Evolutionary conservation across 768 basidiomycete species (phyloP).

Genomic region (Postia placenta): DNA sequence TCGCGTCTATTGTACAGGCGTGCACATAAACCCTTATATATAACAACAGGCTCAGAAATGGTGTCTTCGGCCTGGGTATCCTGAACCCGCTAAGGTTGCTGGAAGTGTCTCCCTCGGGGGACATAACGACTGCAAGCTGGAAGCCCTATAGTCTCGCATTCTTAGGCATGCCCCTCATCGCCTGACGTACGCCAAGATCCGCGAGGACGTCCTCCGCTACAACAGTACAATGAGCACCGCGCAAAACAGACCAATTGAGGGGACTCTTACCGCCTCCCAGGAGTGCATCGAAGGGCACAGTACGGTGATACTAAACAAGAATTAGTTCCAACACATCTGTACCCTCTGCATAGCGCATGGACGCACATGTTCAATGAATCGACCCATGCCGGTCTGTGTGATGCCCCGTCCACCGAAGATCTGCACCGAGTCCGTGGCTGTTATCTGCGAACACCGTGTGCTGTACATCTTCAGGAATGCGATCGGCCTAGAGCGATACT

Average conservation of each 20-base stretch:
- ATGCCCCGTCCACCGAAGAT: conserved; percentile 84
- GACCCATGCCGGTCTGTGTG: conserved; percentile 83
- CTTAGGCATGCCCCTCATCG: conserved; percentile 69
- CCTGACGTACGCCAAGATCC: conserved; percentile 79
- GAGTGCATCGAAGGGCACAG: conserved; percentile 61
- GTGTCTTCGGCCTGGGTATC: too few relatives aligned
- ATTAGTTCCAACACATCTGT: neutral
- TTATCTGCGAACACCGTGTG: conserved; percentile 71
- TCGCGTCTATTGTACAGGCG: too few relatives aligned
- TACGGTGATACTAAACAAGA: conserved; percentile 49
- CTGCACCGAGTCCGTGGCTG: conserved; percentile 77
- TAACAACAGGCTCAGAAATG: too few relatives aligned
- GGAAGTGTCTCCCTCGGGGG: too few relatives aligned
- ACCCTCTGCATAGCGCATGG: neutral
- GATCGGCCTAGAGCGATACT: conserved; percentile 39
- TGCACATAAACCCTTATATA: too few relatives aligned
- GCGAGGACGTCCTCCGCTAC: conserved; percentile 69
- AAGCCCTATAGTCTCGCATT: conserved; percentile 47
- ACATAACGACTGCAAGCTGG: too few relatives aligned
- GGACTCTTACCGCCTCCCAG: conserved; percentile 53
- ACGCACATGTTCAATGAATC: conserved; percentile 64
- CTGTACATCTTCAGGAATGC: conserved; percentile 76
- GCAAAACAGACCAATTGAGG: neutral
- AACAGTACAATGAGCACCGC: conserved; percentile 3
- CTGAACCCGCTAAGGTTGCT: too few relatives aligned